Base-by-base conservation (phyloP, 805 yeast genomes). In the Kodamaea lidongshanica region DNA sequence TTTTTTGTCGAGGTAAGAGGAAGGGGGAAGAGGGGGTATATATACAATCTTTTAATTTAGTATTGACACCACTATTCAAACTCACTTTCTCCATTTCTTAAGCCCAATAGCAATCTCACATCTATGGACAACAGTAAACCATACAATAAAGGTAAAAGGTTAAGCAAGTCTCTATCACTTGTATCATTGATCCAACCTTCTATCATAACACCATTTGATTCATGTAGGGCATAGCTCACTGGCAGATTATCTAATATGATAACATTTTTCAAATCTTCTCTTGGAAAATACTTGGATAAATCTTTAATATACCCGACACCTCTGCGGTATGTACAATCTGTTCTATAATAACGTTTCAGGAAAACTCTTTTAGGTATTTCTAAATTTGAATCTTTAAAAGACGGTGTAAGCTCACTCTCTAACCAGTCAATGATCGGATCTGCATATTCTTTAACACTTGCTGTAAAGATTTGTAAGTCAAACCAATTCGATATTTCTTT, bases 151-250 rank as follows among this genome's bases (percentile, higher is more conserved):
- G 98, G 97, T 24, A 92, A 54, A 30, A 92, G 58, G 45, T 86
- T 78, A 55, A 92, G 61, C 35, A 92, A 61, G 46, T 86, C 95
- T 13, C 78, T 65, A 50, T 92, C 98, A 20, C 79, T 73, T n/a
- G 94, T 95, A 56, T 92, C 98, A 49, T 83, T 85, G 39, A 92
- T 86, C 98, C 98, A 92, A 26, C 98, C 97, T 57, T 88, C 96
- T 5, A 92, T 86, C 61, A 81, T 77, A 13, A 92, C 79, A 2
- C 95, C 98, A 48, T 92, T 92, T 42, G 79, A 79, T 36, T 77
- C 84, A 53, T 89, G 88, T 52, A 74, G 59, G 10, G 85, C 78
- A 52, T 84, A 92, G 48, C 94, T 81, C 15, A 87, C 72, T 1
- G 97, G 97, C 7, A 96, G 86, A 58, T 92, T 92, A 59, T 92